Evolutionary conservation across 176 grass and related monocot species (phyloP).

Genomic region (Elaeis guineensis): DNA sequence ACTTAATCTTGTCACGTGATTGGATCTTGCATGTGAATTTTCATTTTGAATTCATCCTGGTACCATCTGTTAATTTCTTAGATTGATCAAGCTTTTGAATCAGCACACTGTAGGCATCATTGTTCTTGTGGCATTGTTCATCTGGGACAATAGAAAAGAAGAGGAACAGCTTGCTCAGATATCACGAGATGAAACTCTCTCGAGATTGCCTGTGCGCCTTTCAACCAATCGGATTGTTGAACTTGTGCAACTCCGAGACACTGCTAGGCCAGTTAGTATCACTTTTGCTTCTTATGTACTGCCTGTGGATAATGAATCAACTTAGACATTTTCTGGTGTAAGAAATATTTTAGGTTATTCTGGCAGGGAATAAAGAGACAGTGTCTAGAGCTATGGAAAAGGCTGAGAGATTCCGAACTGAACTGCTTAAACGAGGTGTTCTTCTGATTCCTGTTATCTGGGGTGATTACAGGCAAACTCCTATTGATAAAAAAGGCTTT

Average conservation of each 20-base stretch:
- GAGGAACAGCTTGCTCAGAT: conserved; percentile 92
- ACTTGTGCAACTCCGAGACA: conserved; percentile 82
- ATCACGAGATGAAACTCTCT: conserved; percentile 80
- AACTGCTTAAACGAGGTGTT: conserved; percentile 71
- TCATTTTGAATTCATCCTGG: conserved; percentile 3
- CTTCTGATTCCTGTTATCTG: conserved; percentile 90
- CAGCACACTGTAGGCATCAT: conserved; percentile 85
- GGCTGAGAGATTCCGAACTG: conserved; percentile 75
- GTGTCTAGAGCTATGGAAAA: conserved; percentile 66
- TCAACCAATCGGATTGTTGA: conserved; percentile 78
- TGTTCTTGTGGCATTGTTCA: conserved; percentile 77
- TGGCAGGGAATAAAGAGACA: conserved; percentile 76
- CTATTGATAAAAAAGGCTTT: conserved; percentile 52
- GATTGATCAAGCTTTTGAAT: conserved; percentile 71
- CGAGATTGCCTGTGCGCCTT: conserved; percentile 80
- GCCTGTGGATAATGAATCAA: background rate
- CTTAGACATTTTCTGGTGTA: conserved; percentile 21
- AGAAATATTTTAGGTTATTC: conserved; percentile 76
- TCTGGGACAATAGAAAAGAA: conserved; percentile 97
- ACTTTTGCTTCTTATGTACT: conserved; percentile 10
- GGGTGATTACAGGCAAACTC: conserved; percentile 57
- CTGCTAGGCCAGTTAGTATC: conserved; percentile 84
- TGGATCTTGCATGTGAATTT: background rate
- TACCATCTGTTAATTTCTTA: background rate
- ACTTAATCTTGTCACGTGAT: too few relatives aligned